Base-by-base conservation (phyloP, 768 basidiomycete genomes). In the Vararia minispora region DNA sequence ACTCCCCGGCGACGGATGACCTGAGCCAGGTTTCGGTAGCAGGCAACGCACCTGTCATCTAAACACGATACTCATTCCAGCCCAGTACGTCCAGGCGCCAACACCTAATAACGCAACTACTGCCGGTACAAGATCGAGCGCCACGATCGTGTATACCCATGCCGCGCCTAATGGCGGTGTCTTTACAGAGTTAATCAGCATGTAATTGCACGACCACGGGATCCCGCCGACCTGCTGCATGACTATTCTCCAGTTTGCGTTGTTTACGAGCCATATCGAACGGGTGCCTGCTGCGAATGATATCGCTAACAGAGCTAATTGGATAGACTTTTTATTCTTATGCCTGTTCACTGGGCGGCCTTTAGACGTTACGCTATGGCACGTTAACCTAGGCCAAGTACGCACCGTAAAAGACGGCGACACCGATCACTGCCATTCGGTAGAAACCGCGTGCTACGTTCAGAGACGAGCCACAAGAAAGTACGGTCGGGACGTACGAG, bases 391-490 rank as follows among this genome's bases (percentile, higher is more conserved):
- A 22, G 2, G 20, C 18, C 9, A 10, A 11, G 12, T 13, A 57
- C 79, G 46, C 52, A 82, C 83, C 76, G 56, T 79, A 84, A 53
- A 83, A 84, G 35, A 88, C 69, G 55, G 86, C 82, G 28, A 85
- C 37, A 1, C 76, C 71, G 39, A 90, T 58, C 42, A 86, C 86
- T 89, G 44, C 4, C 11, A 25, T 24, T 3, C 20, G 7, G n/a
- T 23, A 6, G 16, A 28, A 13, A 35, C 26, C 32, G 38, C 18
- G 9, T 39, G 32, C 23, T 24, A 16, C 7, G 3, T 12, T 25
- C 25, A 31, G 21, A 24, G n/a, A 33, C 37, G 32, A 20, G 24
- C 20, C 14, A 17, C n/a, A 22, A 21, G 28, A 39, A n/a, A n/a
- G n/a, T 9, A 14, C 14, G 30, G 23, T 16, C 21, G 13, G 21